These are phyloP conservation scores for Pleurotus eryngii DNA, from an alignment of 768 basidiomycete species.

Conservation along the genomic window DNA sequence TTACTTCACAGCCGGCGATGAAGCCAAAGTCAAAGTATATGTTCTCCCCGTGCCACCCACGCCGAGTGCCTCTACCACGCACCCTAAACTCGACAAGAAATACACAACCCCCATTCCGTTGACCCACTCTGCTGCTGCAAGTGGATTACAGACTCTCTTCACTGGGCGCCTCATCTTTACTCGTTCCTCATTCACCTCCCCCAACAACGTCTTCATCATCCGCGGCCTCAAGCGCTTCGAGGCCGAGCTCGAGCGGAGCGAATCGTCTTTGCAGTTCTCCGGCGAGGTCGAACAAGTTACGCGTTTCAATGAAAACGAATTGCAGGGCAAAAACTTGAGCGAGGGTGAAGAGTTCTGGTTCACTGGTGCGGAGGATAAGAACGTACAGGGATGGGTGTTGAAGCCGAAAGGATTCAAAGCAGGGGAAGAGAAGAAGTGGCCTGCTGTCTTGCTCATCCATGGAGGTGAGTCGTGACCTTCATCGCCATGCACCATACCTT, in stretches of 20 bases:
- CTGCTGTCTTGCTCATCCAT: slow-evolving; percentile 77
- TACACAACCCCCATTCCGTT: slow-evolving; percentile 56
- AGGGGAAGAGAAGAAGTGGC: slow-evolving; percentile 71
- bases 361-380: slow-evolving; percentile 69
- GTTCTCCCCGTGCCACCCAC: slow-evolving; percentile 63
- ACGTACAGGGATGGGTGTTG: slow-evolving; percentile 83
- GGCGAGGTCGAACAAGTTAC: slow-evolving; percentile 58
- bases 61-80: slow-evolving; percentile 48
- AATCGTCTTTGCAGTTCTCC: slow-evolving; percentile 23
- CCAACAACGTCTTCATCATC: slow-evolving; percentile 77
- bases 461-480: slow-evolving; percentile 41
- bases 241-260: slow-evolving; percentile 30
- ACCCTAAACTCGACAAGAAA: slow-evolving; percentile 44
- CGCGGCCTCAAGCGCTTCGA: slow-evolving; percentile 43
- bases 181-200: slow-evolving; percentile 69
- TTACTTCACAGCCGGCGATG: slow-evolving; percentile 75
- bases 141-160: slow-evolving; percentile 59
- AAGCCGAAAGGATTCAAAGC: slow-evolving; percentile 76
- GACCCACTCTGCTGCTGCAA: slow-evolving; percentile 54
- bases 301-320: slow-evolving; percentile 50
- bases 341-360: slow-evolving; percentile 87
- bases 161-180: slow-evolving; percentile 67
- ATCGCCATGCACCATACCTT: background rate
- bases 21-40: slow-evolving; percentile 75
- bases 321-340: slow-evolving; percentile 57